phyloP scores from a whole-genome alignment of 768 basidiomycete genomes.

The Mycena alexandri region DNA sequence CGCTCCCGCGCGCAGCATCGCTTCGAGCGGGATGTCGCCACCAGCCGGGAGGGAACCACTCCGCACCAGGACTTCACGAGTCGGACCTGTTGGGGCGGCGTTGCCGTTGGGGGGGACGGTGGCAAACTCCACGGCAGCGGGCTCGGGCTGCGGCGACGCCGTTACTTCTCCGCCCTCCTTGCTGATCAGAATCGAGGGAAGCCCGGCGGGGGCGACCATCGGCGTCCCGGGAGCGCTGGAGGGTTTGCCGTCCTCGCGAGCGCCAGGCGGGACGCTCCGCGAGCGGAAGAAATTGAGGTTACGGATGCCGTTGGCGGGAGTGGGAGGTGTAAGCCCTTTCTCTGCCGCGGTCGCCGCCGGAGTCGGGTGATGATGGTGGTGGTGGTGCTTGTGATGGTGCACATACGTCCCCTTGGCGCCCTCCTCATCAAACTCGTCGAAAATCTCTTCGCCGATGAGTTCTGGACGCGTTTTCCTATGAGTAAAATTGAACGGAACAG shows the following conservation, averaged over 20 bases:
- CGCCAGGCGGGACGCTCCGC: conserved; percentile 53
- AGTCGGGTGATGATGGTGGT: conserved; percentile 35
- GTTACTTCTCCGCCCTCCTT: conserved; percentile 22
- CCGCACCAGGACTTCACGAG: conserved; percentile 3
- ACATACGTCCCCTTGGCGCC: conserved; percentile 56
- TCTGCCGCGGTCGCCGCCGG: conserved; percentile 24
- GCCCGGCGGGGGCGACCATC: conserved; percentile 2
- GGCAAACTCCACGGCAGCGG: conserved; percentile 20
- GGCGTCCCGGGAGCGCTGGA: conserved; percentile 26
- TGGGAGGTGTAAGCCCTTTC: conserved; percentile 42
- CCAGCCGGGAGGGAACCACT: conserved; percentile 29
- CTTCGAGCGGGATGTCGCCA: conserved; percentile 32
- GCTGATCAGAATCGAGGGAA: conserved; percentile 20
- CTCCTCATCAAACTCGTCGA: conserved; percentile 75
- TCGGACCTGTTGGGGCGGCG: too few relatives aligned
- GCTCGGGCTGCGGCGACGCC: conserved; percentile 26
- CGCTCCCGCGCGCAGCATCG: conserved; percentile 34
- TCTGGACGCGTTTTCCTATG: conserved; percentile 51
- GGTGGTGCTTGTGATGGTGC: conserved; percentile 47
- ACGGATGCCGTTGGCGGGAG: conserved; percentile 36
- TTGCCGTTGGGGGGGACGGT: not conserved
- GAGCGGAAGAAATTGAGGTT: conserved; percentile 53
- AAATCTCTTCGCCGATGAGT: conserved; percentile 80
- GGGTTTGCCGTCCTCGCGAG: conserved; percentile 39
- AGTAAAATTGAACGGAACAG: not conserved